These are phyloP conservation scores for Fusarium beomiforme DNA, from an alignment of 2,329 filamentous ascomycete species.

Conservation along the genomic window DNA sequence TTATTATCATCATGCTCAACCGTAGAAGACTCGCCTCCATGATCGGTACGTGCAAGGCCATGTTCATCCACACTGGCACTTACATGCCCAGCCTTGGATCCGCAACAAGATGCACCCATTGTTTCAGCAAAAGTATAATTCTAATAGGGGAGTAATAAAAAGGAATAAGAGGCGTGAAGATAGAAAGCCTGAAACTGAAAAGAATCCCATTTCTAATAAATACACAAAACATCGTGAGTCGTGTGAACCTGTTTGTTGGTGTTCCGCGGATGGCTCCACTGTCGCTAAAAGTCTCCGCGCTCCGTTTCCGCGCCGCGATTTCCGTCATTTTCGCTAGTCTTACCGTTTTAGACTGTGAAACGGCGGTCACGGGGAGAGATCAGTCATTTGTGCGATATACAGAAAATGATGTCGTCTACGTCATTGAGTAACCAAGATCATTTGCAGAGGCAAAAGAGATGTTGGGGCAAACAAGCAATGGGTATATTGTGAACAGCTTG, in stretches of 20 bases:
- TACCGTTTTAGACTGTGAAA: background rate
- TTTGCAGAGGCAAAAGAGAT: background rate
- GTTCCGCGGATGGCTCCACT: conserved; percentile 4
- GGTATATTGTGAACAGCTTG: background rate
- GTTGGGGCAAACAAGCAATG: background rate
- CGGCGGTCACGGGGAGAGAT: background rate
- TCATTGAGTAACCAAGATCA: background rate
- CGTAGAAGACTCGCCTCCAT: rapidly evolving
- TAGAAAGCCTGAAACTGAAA: rapidly evolving
- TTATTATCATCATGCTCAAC: rapidly evolving
- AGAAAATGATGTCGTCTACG: background rate
- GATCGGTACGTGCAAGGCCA: rapidly evolving
- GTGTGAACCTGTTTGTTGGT: background rate
- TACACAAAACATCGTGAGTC: background rate
- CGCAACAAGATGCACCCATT: conserved; percentile 11
- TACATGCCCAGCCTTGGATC: background rate
- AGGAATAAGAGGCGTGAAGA: rapidly evolving
- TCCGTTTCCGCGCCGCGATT: conserved; percentile 10
- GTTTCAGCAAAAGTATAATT: background rate
- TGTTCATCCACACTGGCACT: background rate
- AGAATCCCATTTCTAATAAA: background rate
- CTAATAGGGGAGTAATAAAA: rapidly evolving
- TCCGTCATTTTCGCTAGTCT: background rate
- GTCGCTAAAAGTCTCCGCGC: conserved; percentile 1
- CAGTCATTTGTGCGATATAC: background rate